A percentile compares a stretch with the other conserved stretches of the same genome.
Conservation (phyloP, 139 green algal genomes). For the Micractinium sp. region DNA sequence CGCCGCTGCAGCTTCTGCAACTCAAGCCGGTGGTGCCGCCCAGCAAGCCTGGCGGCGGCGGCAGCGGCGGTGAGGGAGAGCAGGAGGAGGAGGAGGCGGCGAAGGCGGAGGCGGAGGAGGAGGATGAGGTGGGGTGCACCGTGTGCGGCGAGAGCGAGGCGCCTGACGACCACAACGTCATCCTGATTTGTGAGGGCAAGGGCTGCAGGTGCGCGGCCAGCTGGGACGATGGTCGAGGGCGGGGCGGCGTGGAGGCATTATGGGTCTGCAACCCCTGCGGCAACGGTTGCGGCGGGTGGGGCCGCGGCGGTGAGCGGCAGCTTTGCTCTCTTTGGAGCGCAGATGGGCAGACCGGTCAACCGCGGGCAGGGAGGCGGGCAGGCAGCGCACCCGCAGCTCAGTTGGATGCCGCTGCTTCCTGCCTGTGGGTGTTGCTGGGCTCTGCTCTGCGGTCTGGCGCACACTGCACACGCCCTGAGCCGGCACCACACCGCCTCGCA, state of each 20-base stretch:
- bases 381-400: too few relatives aligned
- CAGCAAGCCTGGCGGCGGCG: not conserved
- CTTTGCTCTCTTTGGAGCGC: not conserved
- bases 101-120: not conserved
- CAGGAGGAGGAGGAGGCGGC: not conserved
- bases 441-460: too few relatives aligned
- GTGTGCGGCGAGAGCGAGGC: constrained; percentile 44
- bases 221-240: not conserved
- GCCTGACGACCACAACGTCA: constrained; percentile 50
- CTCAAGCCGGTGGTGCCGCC: not conserved
- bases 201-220: constrained; percentile 21
- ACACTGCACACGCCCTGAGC: too few relatives aligned
- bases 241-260: not conserved
- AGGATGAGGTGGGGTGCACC: constrained; percentile 42
- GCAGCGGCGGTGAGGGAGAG: not conserved
- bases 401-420: too few relatives aligned
- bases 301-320: too few relatives aligned
- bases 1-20: constrained; percentile 17
- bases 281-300: not conserved
- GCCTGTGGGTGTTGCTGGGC: too few relatives aligned
- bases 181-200: constrained; percentile 58
- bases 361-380: too few relatives aligned
- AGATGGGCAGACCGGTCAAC: not conserved
- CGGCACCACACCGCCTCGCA: too few relatives aligned
- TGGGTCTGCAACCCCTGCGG: not conserved